Conservation (phyloP, 768 basidiomycete species). For the Calocera viscosa region DNA sequence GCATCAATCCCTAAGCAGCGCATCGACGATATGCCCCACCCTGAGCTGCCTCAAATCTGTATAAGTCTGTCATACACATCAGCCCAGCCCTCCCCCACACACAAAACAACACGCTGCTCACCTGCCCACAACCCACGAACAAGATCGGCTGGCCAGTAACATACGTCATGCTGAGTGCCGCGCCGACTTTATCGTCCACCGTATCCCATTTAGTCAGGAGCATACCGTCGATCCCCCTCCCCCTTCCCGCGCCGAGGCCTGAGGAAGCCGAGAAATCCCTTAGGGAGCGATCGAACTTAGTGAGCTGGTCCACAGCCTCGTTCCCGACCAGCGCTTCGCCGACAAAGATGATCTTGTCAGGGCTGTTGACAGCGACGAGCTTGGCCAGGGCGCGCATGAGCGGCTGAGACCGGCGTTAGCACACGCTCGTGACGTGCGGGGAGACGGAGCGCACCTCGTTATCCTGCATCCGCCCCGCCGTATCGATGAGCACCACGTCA, state of each 20-base stretch:
- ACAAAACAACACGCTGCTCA: constrained; percentile 28
- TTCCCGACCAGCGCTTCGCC: constrained; percentile 97
- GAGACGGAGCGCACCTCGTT: constrained; percentile 57
- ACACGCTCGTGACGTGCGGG: neutral
- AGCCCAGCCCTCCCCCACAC: neutral
- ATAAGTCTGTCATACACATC: constrained; percentile 54
- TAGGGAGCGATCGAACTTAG: constrained; percentile 89
- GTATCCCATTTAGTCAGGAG: constrained; percentile 99
- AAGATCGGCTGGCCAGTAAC: constrained; percentile 97
- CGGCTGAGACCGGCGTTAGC: constrained; percentile 39
- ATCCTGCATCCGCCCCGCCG: constrained; percentile 98
- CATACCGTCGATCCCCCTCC: constrained; percentile 95
- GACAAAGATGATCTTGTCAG: constrained; percentile 96
- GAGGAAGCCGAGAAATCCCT: constrained; percentile 78
- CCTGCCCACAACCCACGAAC: constrained; percentile 96
- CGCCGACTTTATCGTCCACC: constrained; percentile 95
- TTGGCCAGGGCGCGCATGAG: constrained; percentile 98
- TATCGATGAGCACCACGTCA: constrained; percentile 95
- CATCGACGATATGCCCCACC: constrained; percentile 86
- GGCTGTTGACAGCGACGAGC: constrained; percentile 83
- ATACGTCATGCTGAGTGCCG: constrained; percentile 97
- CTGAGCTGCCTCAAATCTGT: constrained; percentile 85
- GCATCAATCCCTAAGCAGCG: constrained; percentile 63
- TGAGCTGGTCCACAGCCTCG: constrained; percentile 94
- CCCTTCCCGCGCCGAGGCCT: constrained; percentile 42